Base-by-base conservation (phyloP, 805 yeast genomes). In the Lipomyces spencermartinsiae region DNA sequence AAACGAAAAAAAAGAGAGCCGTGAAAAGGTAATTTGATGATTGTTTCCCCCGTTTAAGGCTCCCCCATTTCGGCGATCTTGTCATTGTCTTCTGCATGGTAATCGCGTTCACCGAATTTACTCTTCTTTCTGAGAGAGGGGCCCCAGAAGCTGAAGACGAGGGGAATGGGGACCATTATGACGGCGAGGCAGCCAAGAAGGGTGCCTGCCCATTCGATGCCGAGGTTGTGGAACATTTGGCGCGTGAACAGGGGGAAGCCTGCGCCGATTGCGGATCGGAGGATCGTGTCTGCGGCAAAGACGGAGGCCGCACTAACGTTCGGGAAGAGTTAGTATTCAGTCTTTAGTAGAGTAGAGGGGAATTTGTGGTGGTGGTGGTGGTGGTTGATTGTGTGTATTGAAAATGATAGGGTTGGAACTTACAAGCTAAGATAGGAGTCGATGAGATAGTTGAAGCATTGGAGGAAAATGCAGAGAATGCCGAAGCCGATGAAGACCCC, bases 131-230 rank as follows among this genome's bases (percentile, higher is more conserved):
- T 25, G 29, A 25, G 29, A 25, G 29, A 25, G 29, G 29, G 29
- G 29, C 29, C 29, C 29, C 29, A 25, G 29, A 25, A 25, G 2
- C 29, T 25, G 29, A 90, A 89, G 60, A 87, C 74, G 65, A 90
- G 75, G 12, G 95, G 95, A 63, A 90, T 89, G 0, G 92, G 89
- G 34, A 85, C 77, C 80, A 91, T 74, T 1, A 79, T 82, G 1
- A 81, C 80, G 0, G 88, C 87, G 63, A 90, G 81, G 63, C 87
- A 81, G n/a, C 93, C 92, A 56, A 91, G 74, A 29, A 90, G 76
- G 35, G 90, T 80, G 66, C 93, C 92, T 0, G 95, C 93, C 93
- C 93, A 90, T 73, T 89, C 87, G 37, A 83, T 83, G 49, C 91
- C 90, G 85, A 90, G 83, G 66, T 82, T 82, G 35, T 80, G 76